Conservation (phyloP, 768 basidiomycete genomes). For the Rhizopogon vesiculosus region DNA sequence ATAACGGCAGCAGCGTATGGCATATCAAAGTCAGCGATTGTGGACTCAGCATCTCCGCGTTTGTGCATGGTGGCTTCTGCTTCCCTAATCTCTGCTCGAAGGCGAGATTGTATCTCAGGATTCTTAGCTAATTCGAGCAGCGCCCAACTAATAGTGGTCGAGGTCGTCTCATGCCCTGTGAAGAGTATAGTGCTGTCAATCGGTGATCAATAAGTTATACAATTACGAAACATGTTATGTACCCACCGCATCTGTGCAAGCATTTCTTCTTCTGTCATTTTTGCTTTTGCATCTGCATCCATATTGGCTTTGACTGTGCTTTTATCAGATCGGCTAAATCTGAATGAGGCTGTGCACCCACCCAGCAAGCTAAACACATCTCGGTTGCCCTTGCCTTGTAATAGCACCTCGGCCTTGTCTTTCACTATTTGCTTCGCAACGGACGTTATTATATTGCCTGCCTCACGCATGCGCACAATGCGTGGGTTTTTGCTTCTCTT, state of each 20-base stretch:
- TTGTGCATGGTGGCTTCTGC: slow-evolving; percentile 19
- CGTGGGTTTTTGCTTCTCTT: slow-evolving; percentile 21
- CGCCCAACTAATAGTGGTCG: slow-evolving; percentile 55
- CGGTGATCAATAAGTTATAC: neutral
- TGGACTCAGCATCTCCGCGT: slow-evolving; percentile 35
- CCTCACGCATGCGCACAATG: slow-evolving; percentile 1
- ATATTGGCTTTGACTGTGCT: slow-evolving; percentile 23
- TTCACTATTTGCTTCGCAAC: slow-evolving; percentile 7
- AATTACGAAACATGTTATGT: neutral
- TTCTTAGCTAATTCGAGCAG: slow-evolving; percentile 58
- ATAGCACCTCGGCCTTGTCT: slow-evolving; percentile 9
- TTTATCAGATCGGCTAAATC: neutral
- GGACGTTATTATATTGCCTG: neutral
- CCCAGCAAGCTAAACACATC: slow-evolving; percentile 33
- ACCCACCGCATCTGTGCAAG: slow-evolving; percentile 15
- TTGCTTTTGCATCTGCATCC: slow-evolving; percentile 20
- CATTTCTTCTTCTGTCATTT: slow-evolving; percentile 12
- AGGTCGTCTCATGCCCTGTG: slow-evolving; percentile 58
- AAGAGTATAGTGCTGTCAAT: slow-evolving; percentile 39
- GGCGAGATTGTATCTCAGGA: slow-evolving; percentile 51
- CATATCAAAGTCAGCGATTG: slow-evolving; percentile 44
- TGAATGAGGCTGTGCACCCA: slow-evolving; percentile 7
- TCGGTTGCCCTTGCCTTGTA: slow-evolving; percentile 1
- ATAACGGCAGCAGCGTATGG: slow-evolving; percentile 41
- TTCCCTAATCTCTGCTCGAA: slow-evolving; percentile 52